phyloP scores from a whole-genome alignment of 179 eudicot species.

The Silene noctiflora region DNA sequence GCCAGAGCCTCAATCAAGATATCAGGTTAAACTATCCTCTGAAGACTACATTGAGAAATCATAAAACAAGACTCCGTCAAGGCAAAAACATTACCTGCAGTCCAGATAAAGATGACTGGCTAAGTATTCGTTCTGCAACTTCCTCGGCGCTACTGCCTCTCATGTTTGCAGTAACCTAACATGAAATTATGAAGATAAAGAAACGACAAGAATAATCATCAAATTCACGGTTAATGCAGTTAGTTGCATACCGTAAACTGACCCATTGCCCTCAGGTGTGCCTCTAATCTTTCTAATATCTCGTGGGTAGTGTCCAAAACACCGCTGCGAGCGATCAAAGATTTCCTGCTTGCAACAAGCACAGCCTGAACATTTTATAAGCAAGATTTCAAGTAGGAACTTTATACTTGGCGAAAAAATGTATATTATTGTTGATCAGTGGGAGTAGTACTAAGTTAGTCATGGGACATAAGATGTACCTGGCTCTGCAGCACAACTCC shows the following conservation, averaged over 20 bases:
- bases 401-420: not conserved
- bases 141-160: constrained; percentile 89
- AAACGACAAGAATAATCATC: constrained; percentile 2
- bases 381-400: not conserved
- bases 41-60: not conserved
- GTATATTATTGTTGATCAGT: not conserved
- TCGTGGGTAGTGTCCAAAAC: constrained; percentile 76
- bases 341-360: constrained; percentile 85
- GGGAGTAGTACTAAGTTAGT: not conserved
- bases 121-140: constrained; percentile 75
- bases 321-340: constrained; percentile 60
- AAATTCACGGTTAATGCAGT: not conserved
- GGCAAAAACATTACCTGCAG: constrained; percentile 54
- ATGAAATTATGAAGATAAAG: constrained; percentile 4
- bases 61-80: not conserved
- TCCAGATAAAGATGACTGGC: constrained; percentile 76
- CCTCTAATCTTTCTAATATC: constrained; percentile 92
- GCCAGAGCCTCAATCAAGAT: not conserved
- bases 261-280: constrained; percentile 73
- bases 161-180: constrained; percentile 93
- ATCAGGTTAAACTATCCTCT: not conserved
- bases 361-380: constrained; percentile 59
- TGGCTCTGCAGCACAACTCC: constrained; percentile 82
- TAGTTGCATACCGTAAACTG: constrained; percentile 66
- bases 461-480: constrained; percentile 37